phyloP scores from a whole-genome alignment of 169 alveolate species.

The Babesia sp. region DNA sequence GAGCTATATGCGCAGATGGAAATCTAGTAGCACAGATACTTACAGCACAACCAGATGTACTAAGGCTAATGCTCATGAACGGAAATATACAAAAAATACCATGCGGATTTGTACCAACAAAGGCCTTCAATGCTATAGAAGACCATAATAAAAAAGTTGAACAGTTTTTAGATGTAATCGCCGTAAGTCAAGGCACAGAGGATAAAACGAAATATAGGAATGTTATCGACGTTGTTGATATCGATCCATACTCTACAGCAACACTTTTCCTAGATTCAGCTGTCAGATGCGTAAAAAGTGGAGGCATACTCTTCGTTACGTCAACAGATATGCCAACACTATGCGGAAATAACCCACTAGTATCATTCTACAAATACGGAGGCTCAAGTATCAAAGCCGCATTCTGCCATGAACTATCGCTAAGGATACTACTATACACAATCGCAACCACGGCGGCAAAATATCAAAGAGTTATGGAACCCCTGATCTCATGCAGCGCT shows the following conservation, averaged over 20 bases:
- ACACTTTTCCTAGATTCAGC: conserved; percentile 90
- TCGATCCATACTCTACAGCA: conserved; percentile 95
- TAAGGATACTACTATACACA: conserved; percentile 85
- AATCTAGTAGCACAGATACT: conserved; percentile 57
- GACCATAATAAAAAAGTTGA: conserved; percentile 42
- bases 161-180: conserved; percentile 9
- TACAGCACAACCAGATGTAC: conserved; percentile 59
- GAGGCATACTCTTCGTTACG: conserved; percentile 89
- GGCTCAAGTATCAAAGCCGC: conserved; percentile 85
- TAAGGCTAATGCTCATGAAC: conserved; percentile 49
- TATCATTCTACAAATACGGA: conserved; percentile 91
- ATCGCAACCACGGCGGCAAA: conserved; percentile 87
- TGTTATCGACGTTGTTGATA: conserved; percentile 82
- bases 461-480: conserved; percentile 86
- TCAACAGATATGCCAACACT: conserved; percentile 96
- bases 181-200: conserved; percentile 18
- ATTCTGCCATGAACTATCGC: conserved; percentile 89
- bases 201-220: conserved; percentile 26
- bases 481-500: conserved; percentile 87
- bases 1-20: conserved; percentile 76
- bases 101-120: conserved; percentile 29
- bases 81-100: conserved; percentile 52
- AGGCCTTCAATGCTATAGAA: conserved; percentile 5
- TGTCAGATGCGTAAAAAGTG: conserved; percentile 85
- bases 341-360: conserved; percentile 92